phyloP scores from a whole-genome alignment of 805 yeast species.

The Lipomyces starkeyi region DNA sequence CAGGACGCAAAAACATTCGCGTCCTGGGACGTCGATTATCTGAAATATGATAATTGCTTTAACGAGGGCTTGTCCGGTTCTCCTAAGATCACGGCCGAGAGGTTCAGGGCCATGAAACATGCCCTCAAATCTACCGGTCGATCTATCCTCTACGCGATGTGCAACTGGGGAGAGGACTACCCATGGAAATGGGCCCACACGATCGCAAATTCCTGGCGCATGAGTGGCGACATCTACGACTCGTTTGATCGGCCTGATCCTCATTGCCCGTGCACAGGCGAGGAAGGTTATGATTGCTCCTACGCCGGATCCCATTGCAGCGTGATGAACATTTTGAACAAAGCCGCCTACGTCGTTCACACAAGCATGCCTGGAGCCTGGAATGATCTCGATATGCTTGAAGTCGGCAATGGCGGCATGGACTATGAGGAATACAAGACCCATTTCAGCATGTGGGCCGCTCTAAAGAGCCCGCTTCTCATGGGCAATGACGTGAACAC shows the following conservation, averaged over 20 bases:
- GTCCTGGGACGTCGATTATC: constrained; percentile 45
- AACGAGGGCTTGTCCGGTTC: neutral
- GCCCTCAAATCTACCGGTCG: constrained; percentile 45
- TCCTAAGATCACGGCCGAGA: neutral
- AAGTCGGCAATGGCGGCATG: constrained; percentile 46
- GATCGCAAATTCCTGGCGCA: constrained; percentile 45
- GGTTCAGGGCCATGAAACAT: constrained; percentile 41
- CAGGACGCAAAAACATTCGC: constrained; percentile 44
- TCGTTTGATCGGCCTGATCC: neutral
- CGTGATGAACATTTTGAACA: neutral
- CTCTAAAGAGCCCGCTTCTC: constrained; percentile 45
- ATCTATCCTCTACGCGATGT: constrained; percentile 44
- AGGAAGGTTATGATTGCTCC: neutral
- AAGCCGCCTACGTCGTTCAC: neutral
- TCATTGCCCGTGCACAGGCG: neutral
- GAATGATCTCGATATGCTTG: constrained; percentile 46
- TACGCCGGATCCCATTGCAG: neutral
- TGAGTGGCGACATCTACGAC: constrained; percentile 43
- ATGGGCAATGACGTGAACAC: constrained; percentile 44
- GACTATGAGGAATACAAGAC: constrained; percentile 43
- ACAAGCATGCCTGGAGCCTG: constrained; percentile 41
- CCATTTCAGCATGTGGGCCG: constrained; percentile 46
- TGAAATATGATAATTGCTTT: constrained; percentile 46
- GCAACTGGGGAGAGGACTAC: constrained; percentile 47
- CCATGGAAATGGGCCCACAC: constrained; percentile 46